Conservation (phyloP, 2,329 filamentous ascomycete species). For the Fusarium beomiforme region DNA sequence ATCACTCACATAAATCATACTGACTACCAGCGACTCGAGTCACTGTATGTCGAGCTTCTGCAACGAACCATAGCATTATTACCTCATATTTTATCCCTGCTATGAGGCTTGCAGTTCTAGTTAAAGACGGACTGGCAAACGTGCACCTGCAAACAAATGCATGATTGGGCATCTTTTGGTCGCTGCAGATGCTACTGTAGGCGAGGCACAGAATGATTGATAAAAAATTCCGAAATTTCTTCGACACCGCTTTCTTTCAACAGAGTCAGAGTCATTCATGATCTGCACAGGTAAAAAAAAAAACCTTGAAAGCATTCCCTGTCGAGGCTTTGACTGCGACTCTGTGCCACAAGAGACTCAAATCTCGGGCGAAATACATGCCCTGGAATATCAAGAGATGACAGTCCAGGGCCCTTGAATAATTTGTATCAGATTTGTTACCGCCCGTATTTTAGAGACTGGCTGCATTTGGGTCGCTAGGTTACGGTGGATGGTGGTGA, state of each 20-base stretch:
- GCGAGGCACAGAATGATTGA: constrained; percentile 21
- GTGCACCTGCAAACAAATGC: constrained; percentile 18
- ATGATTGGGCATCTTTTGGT: constrained; percentile 26
- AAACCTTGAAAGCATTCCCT: constrained; percentile 16
- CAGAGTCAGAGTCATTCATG: constrained; percentile 27
- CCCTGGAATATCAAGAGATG: constrained; percentile 16
- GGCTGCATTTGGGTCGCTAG: constrained; percentile 19
- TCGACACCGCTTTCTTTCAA: constrained; percentile 39
- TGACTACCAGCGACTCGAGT: background rate
- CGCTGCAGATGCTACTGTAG: constrained; percentile 13
- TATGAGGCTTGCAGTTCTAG: constrained; percentile 26
- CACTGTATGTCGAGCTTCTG: constrained; percentile 6
- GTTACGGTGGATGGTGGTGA: constrained; percentile 10
- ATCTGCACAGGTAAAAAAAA: constrained; percentile 34
- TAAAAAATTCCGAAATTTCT: constrained; percentile 13
- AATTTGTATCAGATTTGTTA: constrained; percentile 24
- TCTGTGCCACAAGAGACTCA: background rate
- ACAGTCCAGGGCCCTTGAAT: constrained; percentile 28
- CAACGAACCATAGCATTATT: constrained; percentile 17
- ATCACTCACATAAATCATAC: constrained; percentile 3
- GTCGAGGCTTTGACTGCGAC: constrained; percentile 15
- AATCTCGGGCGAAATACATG: constrained; percentile 3
- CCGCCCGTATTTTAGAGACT: constrained; percentile 21
- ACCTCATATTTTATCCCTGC: constrained; percentile 23
- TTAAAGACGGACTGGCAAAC: constrained; percentile 25